Conservation (phyloP, 1,284 basidiomycete genomes). For the Pseudozyma thailandica region DNA sequence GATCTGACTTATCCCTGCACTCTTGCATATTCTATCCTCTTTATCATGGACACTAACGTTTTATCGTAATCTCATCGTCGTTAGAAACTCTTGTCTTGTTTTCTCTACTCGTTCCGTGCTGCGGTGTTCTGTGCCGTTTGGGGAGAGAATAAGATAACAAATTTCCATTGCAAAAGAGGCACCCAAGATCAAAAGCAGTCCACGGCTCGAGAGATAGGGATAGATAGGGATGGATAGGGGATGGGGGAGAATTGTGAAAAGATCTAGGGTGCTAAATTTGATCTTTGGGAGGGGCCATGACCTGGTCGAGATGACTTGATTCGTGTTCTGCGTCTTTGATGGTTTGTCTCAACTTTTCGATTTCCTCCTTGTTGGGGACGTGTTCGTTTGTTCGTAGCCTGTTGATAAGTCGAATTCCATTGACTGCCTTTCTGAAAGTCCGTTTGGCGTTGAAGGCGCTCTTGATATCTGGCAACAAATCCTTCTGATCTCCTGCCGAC, state of each 20-base stretch:
- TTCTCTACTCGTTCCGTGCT: neutral
- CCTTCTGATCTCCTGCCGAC: conserved; percentile 41
- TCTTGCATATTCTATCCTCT: conserved; percentile 7
- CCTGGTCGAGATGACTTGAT: conserved; percentile 47
- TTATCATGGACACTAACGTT: conserved; percentile 7
- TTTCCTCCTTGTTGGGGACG: conserved; percentile 41
- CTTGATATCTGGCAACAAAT: conserved; percentile 66
- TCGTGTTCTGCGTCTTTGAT: conserved; percentile 52
- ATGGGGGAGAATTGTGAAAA: too few species aligned
- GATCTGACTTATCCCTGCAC: neutral
- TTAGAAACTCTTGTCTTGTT: neutral
- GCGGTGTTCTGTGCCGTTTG: neutral
- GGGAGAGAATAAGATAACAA: neutral
- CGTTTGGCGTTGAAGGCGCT: conserved; percentile 66
- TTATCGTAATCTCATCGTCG: neutral
- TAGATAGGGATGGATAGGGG: neutral
- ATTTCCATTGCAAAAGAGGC: conserved; percentile 4
- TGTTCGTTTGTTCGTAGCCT: conserved; percentile 44
- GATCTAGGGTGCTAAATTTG: neutral
- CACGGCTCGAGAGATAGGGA: neutral
- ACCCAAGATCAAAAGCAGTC: neutral
- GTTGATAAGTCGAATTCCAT: conserved; percentile 63
- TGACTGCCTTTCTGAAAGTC: conserved; percentile 65
- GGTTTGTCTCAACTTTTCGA: conserved; percentile 43
- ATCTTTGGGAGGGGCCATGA: conserved; percentile 18